A percentile compares a stretch with the other conserved stretches of the same genome.
Evolutionary conservation across 176 grass and related monocot genomes (phyloP).

Genomic region (Cocos nucifera): DNA sequence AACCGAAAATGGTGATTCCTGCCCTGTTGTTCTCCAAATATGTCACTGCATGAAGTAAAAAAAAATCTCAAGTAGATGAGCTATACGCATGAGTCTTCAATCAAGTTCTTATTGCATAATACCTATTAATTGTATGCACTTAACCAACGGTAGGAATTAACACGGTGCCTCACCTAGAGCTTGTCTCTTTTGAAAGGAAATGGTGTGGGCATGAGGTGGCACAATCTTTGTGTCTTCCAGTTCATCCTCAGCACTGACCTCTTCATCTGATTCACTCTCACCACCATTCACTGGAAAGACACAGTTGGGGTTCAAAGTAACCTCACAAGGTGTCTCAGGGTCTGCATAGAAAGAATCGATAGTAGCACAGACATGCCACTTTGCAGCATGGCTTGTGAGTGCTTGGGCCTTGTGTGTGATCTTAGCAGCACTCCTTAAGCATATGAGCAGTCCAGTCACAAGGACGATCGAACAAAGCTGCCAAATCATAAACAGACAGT

Average conservation of each 20-base stretch:
- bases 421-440: slow-evolving; percentile 75
- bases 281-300: slow-evolving; percentile 5
- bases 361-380: slow-evolving; percentile 97
- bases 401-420: slow-evolving; percentile 95
- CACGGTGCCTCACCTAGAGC: slow-evolving; percentile 45
- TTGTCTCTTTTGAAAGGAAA: slow-evolving; percentile 92
- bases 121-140: too few relatives aligned
- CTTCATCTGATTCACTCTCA: slow-evolving; percentile 16
- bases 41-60: slow-evolving; percentile 39
- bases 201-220: slow-evolving; percentile 22
- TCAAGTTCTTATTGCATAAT: too few relatives aligned
- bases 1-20: slow-evolving; percentile 87
- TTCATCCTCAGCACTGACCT: slow-evolving; percentile 55
- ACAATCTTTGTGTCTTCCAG: slow-evolving; percentile 60
- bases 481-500: not conserved
- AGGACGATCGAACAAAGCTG: slow-evolving; percentile 85
- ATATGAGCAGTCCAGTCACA: slow-evolving; percentile 69
- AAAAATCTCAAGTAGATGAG: not conserved
- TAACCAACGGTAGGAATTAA: too few relatives aligned
- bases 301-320: slow-evolving; percentile 19
- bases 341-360: slow-evolving; percentile 27
- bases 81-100: too few relatives aligned
- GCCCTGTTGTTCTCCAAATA: slow-evolving; percentile 97
- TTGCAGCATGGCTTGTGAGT: slow-evolving; percentile 72
- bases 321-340: slow-evolving; percentile 4